phyloP scores from a whole-genome alignment of 1,284 basidiomycete genomes.

The Phylloporus sp. region DNA sequence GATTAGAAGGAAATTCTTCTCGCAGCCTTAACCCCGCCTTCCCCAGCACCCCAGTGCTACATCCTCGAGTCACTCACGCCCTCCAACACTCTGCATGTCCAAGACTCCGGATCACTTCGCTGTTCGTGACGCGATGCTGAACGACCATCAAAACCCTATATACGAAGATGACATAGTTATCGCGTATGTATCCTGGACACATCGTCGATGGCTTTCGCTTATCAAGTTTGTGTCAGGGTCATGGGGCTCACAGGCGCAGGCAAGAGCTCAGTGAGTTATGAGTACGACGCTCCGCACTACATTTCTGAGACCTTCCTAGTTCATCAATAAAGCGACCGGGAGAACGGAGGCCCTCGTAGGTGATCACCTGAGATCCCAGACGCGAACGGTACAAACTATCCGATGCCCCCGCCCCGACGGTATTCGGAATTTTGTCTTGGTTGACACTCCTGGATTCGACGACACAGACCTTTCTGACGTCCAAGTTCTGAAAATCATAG shows the following conservation, averaged over 20 bases:
- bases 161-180: slow-evolving; percentile 17
- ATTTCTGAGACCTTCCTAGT: slow-evolving; percentile 14
- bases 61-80: background rate
- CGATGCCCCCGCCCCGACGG: slow-evolving; percentile 15
- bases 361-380: slow-evolving; percentile 7
- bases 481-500: slow-evolving; percentile 19
- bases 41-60: too few species aligned
- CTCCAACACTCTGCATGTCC: background rate
- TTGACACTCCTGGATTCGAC: slow-evolving; percentile 34
- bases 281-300: background rate
- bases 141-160: background rate
- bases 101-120: background rate
- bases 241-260: slow-evolving; percentile 47
- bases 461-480: slow-evolving; percentile 20
- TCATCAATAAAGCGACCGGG: slow-evolving; percentile 21
- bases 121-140: background rate
- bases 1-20: too few species aligned
- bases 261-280: slow-evolving; percentile 39
- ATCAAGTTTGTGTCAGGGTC: slow-evolving; percentile 26
- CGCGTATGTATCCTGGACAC: slow-evolving; percentile 15
- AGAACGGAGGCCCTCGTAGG: background rate
- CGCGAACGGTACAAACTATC: slow-evolving; percentile 14
- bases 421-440: slow-evolving; percentile 17
- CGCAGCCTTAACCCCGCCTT: too few species aligned
- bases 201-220: background rate